phyloP scores from a whole-genome alignment of 257 asterid species.

The Euphrasia confusa region DNA sequence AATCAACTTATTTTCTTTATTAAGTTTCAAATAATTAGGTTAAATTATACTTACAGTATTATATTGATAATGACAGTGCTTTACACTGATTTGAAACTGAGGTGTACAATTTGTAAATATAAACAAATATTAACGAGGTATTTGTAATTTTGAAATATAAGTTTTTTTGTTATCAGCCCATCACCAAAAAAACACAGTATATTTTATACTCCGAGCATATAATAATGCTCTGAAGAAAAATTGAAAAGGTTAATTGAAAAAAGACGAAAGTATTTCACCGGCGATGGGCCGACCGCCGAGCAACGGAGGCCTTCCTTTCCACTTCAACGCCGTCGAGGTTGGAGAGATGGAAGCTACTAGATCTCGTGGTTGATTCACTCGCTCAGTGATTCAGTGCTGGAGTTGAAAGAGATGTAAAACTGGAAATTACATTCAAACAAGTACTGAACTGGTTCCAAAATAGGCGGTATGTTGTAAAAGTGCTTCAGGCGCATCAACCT shows the following conservation, averaged over 20 bases:
- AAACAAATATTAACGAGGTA: no score
- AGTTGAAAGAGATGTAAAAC: slow-evolving; percentile 56
- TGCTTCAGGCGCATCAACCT: slow-evolving; percentile 39
- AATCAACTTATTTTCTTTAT: no score
- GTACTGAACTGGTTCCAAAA: slow-evolving; percentile 63
- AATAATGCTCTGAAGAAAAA: no score
- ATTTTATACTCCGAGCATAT: no score
- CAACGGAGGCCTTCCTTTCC: slow-evolving; percentile 69
- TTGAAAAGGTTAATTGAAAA: no score
- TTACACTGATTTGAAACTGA: no score
- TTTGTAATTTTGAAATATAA: no score
- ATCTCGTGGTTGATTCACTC: slow-evolving; percentile 41
- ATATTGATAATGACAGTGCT: no score
- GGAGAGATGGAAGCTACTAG: slow-evolving; percentile 62
- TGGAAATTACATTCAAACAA: slow-evolving; percentile 55
- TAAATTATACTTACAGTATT: no score
- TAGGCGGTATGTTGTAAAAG: slow-evolving; percentile 45
- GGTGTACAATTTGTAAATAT: no score
- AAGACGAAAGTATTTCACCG: background rate
- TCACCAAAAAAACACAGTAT: background rate
- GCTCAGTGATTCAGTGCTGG: slow-evolving; percentile 62
- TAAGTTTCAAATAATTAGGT: no score
- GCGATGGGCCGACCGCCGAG: slow-evolving; percentile 68
- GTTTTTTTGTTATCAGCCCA: background rate
- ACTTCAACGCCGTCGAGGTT: slow-evolving; percentile 60